Conservation (phyloP, 805 yeast genomes). For the Metschnikowia cerradonensis region DNA sequence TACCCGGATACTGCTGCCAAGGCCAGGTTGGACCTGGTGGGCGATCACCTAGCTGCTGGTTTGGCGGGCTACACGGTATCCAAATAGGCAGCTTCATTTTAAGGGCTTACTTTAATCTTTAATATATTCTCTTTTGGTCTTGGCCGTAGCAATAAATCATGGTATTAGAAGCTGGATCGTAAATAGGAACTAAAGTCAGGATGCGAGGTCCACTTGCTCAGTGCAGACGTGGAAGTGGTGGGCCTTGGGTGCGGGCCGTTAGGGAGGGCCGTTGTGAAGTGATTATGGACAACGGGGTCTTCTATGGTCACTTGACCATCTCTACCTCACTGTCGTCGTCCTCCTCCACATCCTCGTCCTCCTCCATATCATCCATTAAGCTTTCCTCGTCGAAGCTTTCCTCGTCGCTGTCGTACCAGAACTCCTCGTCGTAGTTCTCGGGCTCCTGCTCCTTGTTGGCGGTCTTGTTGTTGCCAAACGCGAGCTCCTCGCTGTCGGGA, state of each 20-base stretch:
- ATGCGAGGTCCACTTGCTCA: background rate
- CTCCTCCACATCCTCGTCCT: conserved; percentile 55
- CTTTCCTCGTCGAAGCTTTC: conserved; percentile 46
- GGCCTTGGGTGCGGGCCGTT: too few species aligned
- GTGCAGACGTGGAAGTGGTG: background rate
- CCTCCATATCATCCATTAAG: conserved; percentile 45
- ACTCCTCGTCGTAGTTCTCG: conserved; percentile 71
- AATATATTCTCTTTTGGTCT: too few species aligned
- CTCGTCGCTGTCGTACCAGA: conserved; percentile 68
- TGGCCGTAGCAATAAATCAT: background rate
- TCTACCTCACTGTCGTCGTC: conserved; percentile 26
- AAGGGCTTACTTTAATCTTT: background rate
- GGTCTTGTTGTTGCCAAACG: conserved; percentile 31
- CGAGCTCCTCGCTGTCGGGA: conserved; percentile 61
- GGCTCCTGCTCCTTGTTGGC: conserved; percentile 41
- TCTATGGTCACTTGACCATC: conserved; percentile 11
- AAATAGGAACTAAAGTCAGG: conserved; percentile 4
- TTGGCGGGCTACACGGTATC: conserved; percentile 26
- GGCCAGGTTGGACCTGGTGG: conserved; percentile 30
- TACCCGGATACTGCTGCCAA: conserved; percentile 34
- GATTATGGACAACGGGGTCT: too few species aligned
- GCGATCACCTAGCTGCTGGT: conserved; percentile 29
- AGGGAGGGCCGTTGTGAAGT: background rate
- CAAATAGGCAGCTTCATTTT: background rate
- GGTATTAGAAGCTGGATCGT: conserved; percentile 5